Evolutionary conservation across 352 stramenopile species (phyloP).

Genomic region (Saprolegnia parasitica): DNA sequence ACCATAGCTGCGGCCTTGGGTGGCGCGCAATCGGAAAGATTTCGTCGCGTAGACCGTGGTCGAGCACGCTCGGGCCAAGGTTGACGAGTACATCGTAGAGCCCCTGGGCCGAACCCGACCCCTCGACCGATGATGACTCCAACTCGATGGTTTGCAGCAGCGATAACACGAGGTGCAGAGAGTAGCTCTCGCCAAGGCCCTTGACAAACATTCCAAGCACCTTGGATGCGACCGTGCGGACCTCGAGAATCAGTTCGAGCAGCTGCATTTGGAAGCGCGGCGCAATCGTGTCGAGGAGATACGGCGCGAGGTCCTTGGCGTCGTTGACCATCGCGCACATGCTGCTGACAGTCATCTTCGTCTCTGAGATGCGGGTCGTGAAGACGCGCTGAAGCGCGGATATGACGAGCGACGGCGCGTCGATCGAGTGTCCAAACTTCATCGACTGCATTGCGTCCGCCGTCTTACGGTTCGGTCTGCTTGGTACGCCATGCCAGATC

Average conservation of each 20-base stretch:
- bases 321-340: conserved; percentile 99
- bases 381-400: conserved; percentile 97
- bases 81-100: conserved; percentile 94
- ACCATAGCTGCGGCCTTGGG: conserved; percentile 90
- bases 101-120: conserved; percentile 96
- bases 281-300: conserved; percentile 96
- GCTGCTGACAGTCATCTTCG: conserved; percentile 99
- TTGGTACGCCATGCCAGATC: conserved; percentile 96
- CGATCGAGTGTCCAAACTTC: conserved; percentile 99
- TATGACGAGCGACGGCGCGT: conserved; percentile 99
- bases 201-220: conserved; percentile 93
- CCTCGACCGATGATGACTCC: conserved; percentile 93
- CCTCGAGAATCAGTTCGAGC: no score
- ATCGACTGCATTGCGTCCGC: conserved; percentile 96
- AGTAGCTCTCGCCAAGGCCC: conserved; percentile 91
- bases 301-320: conserved; percentile 95
- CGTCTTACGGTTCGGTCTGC: conserved; percentile 91
- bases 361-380: conserved; percentile 93
- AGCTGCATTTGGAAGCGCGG: conserved; percentile 93
- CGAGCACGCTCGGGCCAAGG: conserved; percentile 69
- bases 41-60: conserved; percentile 82
- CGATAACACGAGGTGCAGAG: conserved; percentile 93
- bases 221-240: conserved; percentile 93
- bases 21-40: conserved; percentile 94
- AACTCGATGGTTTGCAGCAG: conserved; percentile 94